Evolutionary conservation across 2,329 filamentous ascomycete species (phyloP).

Genomic region (Ascochyta pisi): DNA sequence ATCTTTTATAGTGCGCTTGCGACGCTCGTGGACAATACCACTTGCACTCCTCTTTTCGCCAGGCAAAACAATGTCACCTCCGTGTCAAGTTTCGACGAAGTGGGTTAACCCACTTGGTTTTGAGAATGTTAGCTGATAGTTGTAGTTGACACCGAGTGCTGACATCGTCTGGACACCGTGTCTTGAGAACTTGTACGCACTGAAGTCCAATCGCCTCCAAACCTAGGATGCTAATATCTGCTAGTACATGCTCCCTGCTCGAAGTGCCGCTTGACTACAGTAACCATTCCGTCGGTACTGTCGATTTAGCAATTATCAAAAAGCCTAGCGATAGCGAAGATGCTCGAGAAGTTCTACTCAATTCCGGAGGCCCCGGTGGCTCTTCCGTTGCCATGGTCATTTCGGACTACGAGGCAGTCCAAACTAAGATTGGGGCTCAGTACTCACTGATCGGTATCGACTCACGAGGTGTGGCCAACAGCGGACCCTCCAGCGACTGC

Average conservation of each 20-base stretch:
- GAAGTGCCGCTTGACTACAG: slow-evolving; percentile 29
- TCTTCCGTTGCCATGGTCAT: slow-evolving; percentile 33
- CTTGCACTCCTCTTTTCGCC: not conserved
- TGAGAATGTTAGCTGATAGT: not conserved
- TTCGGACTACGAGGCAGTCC: not conserved
- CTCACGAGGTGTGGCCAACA: slow-evolving; percentile 36
- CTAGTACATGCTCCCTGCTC: slow-evolving; percentile 23
- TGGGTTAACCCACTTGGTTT: not conserved
- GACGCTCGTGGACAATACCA: not conserved
- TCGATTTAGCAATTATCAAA: slow-evolving; percentile 27
- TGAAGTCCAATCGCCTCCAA: not conserved
- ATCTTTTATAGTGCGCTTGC: not conserved
- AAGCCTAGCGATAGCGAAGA: slow-evolving; percentile 12
- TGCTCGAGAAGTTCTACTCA: slow-evolving; percentile 26
- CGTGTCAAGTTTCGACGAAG: slow-evolving; percentile 1
- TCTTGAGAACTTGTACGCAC: slow-evolving; percentile 10
- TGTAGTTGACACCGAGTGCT: not conserved
- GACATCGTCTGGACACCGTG: slow-evolving; percentile 15
- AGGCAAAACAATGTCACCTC: not conserved
- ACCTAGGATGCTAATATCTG: not conserved
- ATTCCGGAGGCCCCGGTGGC: slow-evolving; percentile 39
- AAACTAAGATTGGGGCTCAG: slow-evolving; percentile 10
- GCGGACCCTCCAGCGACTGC: slow-evolving; percentile 17
- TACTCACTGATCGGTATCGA: slow-evolving; percentile 49
- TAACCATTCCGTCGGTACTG: slow-evolving; percentile 17